Evolutionary conservation across 768 basidiomycete genomes (phyloP).

Genomic region (Tylopilus intermedius): DNA sequence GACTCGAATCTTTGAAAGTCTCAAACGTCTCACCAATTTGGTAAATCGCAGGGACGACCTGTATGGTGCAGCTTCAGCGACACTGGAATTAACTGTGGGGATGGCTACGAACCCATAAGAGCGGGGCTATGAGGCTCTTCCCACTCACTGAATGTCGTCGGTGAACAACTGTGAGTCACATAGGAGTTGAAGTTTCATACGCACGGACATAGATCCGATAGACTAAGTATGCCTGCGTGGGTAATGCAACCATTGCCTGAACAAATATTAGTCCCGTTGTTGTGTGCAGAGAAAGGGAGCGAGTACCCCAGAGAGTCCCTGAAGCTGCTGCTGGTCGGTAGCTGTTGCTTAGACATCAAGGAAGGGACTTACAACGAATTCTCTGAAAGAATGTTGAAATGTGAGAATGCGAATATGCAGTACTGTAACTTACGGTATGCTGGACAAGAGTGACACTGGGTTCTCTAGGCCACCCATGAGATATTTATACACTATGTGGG

Average conservation of each 20-base stretch:
- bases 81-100: background rate
- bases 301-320: background rate
- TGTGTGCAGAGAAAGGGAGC: fast-evolving
- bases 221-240: constrained; percentile 3
- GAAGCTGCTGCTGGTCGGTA: constrained; percentile 5
- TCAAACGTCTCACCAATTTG: constrained; percentile 7
- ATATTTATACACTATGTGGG: constrained; percentile 1
- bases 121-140: background rate
- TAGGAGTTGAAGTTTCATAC: background rate
- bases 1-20: background rate
- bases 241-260: background rate
- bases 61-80: background rate
- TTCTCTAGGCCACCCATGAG: background rate
- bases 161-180: background rate
- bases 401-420: fast-evolving
- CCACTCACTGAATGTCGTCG: constrained; percentile 3
- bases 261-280: background rate
- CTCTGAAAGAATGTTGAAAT: background rate
- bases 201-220: constrained; percentile 7
- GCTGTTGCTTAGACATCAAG: background rate
- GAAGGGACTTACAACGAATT: constrained; percentile 7
- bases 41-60: background rate
- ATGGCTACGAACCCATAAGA: constrained; percentile 8
- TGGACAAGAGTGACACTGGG: background rate
- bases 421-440: background rate